Conservation (phyloP, 495 filamentous ascomycete genomes). For the Trichodelitschia bisporula region DNA sequence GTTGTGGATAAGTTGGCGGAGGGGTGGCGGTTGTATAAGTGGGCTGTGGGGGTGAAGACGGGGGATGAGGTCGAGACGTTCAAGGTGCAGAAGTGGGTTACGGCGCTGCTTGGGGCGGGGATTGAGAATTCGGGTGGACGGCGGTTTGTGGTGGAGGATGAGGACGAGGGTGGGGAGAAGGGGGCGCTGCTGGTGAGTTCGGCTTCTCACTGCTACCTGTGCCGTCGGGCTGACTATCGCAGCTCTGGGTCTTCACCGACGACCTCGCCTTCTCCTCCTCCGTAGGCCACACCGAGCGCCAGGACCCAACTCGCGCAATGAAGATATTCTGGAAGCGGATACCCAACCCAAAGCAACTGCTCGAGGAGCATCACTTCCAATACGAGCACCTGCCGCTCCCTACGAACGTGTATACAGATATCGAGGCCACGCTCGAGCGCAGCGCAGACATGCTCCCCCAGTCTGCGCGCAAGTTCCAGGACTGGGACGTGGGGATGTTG, state of each 20-base stretch:
- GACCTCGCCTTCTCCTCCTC: conserved; percentile 9
- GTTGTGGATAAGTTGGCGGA: conserved; percentile 1
- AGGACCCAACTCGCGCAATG: conserved; percentile 5
- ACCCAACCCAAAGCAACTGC: too few species aligned
- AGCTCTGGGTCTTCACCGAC: conserved; percentile 11
- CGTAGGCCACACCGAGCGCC: not conserved
- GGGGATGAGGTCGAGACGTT: not conserved
- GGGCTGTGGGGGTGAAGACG: not conserved
- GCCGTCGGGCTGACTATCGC: not conserved
- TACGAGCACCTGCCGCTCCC: not conserved
- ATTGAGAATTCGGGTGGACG: not conserved
- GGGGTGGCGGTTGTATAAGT: conserved; percentile 1
- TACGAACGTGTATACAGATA: not conserved
- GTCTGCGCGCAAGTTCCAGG: not conserved
- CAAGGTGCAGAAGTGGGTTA: not conserved
- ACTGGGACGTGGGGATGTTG: not conserved
- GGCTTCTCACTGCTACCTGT: not conserved
- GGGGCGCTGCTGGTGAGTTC: not conserved
- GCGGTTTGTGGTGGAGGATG: not conserved
- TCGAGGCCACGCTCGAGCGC: not conserved
- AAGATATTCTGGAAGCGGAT: conserved; percentile 9
- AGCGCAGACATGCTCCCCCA: not conserved
- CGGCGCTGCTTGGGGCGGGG: not conserved
- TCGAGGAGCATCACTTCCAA: too few species aligned
- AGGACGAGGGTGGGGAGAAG: not conserved